phyloP scores from a whole-genome alignment of 163 green algal genomes.

The Chlorella variabilis region DNA sequence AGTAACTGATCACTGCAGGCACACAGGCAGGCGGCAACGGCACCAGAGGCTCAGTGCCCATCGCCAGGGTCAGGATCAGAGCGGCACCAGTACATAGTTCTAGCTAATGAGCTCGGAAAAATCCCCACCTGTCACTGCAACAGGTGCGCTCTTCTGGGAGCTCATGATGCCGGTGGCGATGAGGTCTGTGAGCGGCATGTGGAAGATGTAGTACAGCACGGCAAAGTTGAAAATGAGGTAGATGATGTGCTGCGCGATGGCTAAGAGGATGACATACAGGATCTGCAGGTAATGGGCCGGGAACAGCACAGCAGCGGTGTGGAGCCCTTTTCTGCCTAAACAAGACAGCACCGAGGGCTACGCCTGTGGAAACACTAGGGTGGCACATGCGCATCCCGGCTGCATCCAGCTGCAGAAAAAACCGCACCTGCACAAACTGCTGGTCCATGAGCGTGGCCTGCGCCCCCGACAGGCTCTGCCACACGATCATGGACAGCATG shows the following conservation, averaged over 20 bases:
- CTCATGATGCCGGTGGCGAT: conserved; percentile 64
- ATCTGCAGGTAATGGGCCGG: too few species aligned
- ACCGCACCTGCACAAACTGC: conserved; percentile 23
- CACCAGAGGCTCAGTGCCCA: too few species aligned
- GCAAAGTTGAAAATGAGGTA: conserved; percentile 61
- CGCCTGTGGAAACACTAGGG: too few species aligned
- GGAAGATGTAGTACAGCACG: conserved; percentile 32
- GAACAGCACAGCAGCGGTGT: not conserved
- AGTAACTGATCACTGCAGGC: conserved; percentile 57
- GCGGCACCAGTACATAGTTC: too few species aligned
- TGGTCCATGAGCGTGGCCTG: conserved; percentile 55
- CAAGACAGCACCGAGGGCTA: too few species aligned
- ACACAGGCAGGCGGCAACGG: too few species aligned
- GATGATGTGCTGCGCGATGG: conserved; percentile 58
- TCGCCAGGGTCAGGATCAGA: too few species aligned
- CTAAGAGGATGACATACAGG: conserved; percentile 56
- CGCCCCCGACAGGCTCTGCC: conserved; percentile 62
- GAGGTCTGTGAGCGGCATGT: conserved; percentile 52
- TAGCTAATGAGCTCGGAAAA: too few species aligned
- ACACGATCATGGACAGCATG: conserved; percentile 72
- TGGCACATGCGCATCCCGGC: too few species aligned
- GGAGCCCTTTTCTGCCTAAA: too few species aligned
- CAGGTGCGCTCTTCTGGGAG: conserved; percentile 64
- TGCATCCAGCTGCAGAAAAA: too few species aligned
- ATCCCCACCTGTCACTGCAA: conserved; percentile 64